These are phyloP conservation scores for Juncus inflexus DNA, from an alignment of 176 grass and related monocot species.

Conservation along the genomic window DNA sequence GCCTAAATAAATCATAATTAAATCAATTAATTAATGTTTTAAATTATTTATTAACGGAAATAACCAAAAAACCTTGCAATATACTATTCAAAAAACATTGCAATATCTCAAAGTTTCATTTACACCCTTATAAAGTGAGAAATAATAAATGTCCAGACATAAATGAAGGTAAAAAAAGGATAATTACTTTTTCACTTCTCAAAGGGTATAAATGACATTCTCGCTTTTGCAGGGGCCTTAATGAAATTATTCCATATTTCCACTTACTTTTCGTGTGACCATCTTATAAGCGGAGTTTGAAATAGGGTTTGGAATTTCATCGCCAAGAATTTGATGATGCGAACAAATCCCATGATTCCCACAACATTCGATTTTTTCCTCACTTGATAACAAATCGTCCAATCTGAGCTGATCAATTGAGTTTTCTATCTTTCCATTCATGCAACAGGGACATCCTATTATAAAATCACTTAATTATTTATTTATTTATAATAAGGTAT, in stretches of 20 bases:
- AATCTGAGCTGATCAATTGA: conserved; percentile 27
- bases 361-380: conserved; percentile 50
- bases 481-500: neutral
- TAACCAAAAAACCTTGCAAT: too few relatives aligned
- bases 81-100: too few relatives aligned
- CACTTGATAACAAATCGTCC: conserved; percentile 31
- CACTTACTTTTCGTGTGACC: conserved; percentile 73
- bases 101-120: too few relatives aligned
- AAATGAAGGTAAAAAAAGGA: too few relatives aligned
- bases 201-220: too few relatives aligned
- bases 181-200: too few relatives aligned
- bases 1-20: conserved; percentile 25
- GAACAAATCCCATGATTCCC: conserved; percentile 94
- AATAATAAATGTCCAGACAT: too few relatives aligned
- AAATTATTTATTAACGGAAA: neutral
- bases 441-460: conserved; percentile 23
- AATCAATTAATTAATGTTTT: neutral
- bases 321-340: conserved; percentile 71
- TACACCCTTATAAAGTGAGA: too few relatives aligned
- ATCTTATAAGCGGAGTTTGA: conserved; percentile 39
- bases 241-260: too few relatives aligned
- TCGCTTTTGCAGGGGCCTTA: too few relatives aligned
- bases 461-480: conserved; percentile 13
- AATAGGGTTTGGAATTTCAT: conserved; percentile 48
- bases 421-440: conserved; percentile 23